A percentile compares a stretch with the other conserved stretches of the same genome.
Evolutionary conservation across 768 basidiomycete genomes (phyloP).

Genomic region (Mycena albidolilacea): DNA sequence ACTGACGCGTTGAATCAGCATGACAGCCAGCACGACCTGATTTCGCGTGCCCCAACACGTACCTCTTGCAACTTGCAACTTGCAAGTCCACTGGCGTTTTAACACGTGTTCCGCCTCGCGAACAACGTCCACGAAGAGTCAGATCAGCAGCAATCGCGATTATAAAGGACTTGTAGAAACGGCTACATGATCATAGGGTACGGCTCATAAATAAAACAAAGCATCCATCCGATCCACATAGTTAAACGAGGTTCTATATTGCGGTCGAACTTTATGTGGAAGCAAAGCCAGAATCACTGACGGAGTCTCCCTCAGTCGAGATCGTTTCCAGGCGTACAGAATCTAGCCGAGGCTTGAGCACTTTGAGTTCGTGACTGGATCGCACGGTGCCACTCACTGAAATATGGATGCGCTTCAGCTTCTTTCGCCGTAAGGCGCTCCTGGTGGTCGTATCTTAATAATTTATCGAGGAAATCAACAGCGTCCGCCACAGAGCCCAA

Average conservation of each 20-base stretch:
- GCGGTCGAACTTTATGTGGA: constrained; percentile 47
- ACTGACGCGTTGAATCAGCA: constrained; percentile 49
- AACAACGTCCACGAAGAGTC: constrained; percentile 5
- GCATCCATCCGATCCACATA: constrained; percentile 26
- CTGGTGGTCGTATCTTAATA: constrained; percentile 79
- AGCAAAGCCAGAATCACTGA: constrained; percentile 66
- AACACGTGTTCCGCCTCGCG: constrained; percentile 28
- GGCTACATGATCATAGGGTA: constrained; percentile 31
- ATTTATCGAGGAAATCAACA: constrained; percentile 75
- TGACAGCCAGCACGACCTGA: constrained; percentile 50
- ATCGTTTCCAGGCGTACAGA: constrained; percentile 63
- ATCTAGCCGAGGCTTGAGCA: constrained; percentile 53
- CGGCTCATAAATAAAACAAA: constrained; percentile 15
- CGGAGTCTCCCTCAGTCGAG: constrained; percentile 59
- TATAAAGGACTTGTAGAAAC: constrained; percentile 37
- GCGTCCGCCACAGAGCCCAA: constrained; percentile 71
- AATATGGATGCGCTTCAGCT: constrained; percentile 77
- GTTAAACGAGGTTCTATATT: constrained; percentile 21
- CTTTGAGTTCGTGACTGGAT: constrained; percentile 28
- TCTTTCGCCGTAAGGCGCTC: constrained; percentile 78
- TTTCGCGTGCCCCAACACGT: constrained; percentile 18
- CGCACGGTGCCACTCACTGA: constrained; percentile 57
- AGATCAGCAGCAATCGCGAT: constrained; percentile 16
- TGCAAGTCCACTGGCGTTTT: constrained; percentile 1
- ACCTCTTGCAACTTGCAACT: no score